Conservation (phyloP, 495 filamentous ascomycete genomes). For the Aspergillus sclerotiicarbonarius region DNA sequence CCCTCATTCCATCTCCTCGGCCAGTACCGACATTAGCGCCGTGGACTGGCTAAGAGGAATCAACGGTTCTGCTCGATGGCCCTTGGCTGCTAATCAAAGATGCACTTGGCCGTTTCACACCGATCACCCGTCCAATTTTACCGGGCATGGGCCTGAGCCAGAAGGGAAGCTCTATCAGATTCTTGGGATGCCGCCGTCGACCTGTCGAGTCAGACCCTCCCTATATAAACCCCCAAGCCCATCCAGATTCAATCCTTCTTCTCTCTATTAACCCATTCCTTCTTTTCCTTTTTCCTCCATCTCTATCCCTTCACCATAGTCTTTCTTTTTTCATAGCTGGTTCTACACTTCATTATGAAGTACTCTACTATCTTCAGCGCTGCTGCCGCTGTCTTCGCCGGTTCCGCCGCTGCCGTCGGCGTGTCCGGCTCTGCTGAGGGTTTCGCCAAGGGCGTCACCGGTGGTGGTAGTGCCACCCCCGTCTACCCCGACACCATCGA, state of each 20-base stretch:
- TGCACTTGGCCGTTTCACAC: slow-evolving; percentile 1
- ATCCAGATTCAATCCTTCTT: not conserved
- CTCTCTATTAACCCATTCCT: not conserved
- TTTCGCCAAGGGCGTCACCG: slow-evolving; percentile 41
- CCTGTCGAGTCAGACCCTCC: not conserved
- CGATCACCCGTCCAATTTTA: slow-evolving; percentile 3
- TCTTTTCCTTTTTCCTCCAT: not conserved
- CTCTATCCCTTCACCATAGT: slow-evolving; percentile 6
- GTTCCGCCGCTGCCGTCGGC: slow-evolving; percentile 23
- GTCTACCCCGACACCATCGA: slow-evolving; percentile 38
- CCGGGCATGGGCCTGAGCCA: not conserved
- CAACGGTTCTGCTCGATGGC: not conserved
- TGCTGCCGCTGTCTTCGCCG: slow-evolving; percentile 15
- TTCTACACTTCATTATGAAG: slow-evolving; percentile 18
- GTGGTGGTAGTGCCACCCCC: slow-evolving; percentile 36
- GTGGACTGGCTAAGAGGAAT: not conserved
- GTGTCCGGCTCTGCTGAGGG: slow-evolving; percentile 41
- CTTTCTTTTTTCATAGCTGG: slow-evolving; percentile 18
- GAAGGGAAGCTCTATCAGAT: not conserved
- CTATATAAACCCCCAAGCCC: slow-evolving; percentile 8
- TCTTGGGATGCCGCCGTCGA: not conserved
- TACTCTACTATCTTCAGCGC: slow-evolving; percentile 13
- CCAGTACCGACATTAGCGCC: not conserved
- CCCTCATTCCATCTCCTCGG: not conserved
- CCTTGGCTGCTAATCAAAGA: slow-evolving; percentile 1